phyloP scores from a whole-genome alignment of 2,329 filamentous ascomycete species.

The Xenosphaeropsis pyriputrescens region DNA sequence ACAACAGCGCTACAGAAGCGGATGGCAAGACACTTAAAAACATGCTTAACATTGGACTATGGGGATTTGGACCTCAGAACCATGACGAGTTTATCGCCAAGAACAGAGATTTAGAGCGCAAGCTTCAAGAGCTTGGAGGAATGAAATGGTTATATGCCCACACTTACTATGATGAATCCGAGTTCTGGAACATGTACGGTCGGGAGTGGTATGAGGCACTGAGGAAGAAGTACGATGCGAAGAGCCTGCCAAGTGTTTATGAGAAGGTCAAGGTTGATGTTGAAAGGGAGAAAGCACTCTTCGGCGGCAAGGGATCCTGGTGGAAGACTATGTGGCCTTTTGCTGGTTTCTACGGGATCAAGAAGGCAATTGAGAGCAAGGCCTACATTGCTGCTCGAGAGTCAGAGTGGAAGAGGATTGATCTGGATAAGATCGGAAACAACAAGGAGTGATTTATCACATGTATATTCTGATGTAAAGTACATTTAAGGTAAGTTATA shows the following conservation, averaged over 20 bases:
- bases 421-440: neutral
- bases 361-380: conserved; percentile 38
- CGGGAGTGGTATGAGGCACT: conserved; percentile 45
- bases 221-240: conserved; percentile 46
- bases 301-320: conserved; percentile 25
- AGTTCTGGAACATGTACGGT: conserved; percentile 55
- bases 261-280: conserved; percentile 52
- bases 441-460: neutral
- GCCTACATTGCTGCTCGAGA: conserved; percentile 14
- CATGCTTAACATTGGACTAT: conserved; percentile 56
- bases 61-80: conserved; percentile 56
- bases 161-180: conserved; percentile 62
- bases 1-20: conserved; percentile 8
- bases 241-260: conserved; percentile 49
- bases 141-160: conserved; percentile 84
- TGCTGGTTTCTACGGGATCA: conserved; percentile 43
- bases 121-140: conserved; percentile 54
- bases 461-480: too few species aligned
- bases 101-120: conserved; percentile 58
- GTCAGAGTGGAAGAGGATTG: conserved; percentile 12
- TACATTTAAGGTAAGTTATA: too few species aligned
- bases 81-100: conserved; percentile 44
- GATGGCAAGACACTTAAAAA: conserved; percentile 19
- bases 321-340: conserved; percentile 36
- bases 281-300: conserved; percentile 25